Evolutionary conservation across 257 asterid genomes (phyloP).

Genomic region (Marsdenia floribunda): DNA sequence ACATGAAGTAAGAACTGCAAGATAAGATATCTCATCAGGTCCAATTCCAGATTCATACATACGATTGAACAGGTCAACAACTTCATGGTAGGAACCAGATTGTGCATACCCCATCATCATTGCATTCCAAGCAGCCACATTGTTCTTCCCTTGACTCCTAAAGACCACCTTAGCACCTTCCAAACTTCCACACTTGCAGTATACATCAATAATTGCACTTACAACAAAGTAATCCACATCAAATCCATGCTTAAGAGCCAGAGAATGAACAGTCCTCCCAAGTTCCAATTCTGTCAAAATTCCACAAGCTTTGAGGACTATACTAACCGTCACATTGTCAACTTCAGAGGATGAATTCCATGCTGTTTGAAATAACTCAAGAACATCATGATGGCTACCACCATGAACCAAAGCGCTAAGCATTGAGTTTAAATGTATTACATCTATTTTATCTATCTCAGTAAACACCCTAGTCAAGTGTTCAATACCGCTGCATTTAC

Average conservation of each 20-base stretch:
- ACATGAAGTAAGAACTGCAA: conserved; percentile 23
- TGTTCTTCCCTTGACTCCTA: conserved; percentile 3
- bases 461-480: conserved; percentile 8
- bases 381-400: not conserved
- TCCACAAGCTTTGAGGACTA: conserved; percentile 23
- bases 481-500: conserved; percentile 12
- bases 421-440: conserved; percentile 16
- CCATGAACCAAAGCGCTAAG: conserved; percentile 13
- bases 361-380: conserved; percentile 10
- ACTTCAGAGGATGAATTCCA: conserved; percentile 9
- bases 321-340: conserved; percentile 9
- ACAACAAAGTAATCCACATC: conserved; percentile 12
- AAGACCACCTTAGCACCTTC: conserved; percentile 10
- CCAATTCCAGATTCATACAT: conserved; percentile 4
- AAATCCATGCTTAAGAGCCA: conserved; percentile 15
- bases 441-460: conserved; percentile 12
- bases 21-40: conserved; percentile 23
- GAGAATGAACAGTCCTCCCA: conserved; percentile 14
- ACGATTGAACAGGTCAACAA: conserved; percentile 6
- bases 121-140: conserved; percentile 27
- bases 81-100: conserved; percentile 11
- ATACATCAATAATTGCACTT: conserved; percentile 19
- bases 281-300: conserved; percentile 15
- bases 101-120: conserved; percentile 27
- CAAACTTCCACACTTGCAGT: conserved; percentile 25